A percentile compares a stretch with the other conserved stretches of the same genome.
Evolutionary conservation across 2,329 filamentous ascomycete genomes (phyloP).

Genomic region (Lasiodiplodia citricola): DNA sequence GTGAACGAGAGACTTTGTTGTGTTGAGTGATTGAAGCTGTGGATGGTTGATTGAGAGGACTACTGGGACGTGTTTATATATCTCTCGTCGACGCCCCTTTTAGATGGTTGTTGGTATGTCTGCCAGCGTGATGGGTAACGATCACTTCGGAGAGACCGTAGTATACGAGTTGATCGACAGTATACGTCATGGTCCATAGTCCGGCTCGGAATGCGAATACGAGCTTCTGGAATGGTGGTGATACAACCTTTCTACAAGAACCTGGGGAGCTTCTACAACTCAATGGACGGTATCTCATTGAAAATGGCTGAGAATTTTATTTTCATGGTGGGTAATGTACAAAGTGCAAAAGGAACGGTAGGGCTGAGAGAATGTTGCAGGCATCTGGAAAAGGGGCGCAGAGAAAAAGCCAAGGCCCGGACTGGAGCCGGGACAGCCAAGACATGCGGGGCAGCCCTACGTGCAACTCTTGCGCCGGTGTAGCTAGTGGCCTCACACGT

Average conservation of each 20-base stretch:
- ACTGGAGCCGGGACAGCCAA: background rate
- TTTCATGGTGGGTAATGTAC: background rate
- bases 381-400: background rate
- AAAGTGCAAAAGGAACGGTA: background rate
- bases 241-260: background rate
- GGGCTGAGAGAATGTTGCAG: background rate
- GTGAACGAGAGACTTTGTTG: background rate
- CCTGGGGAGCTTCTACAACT: background rate
- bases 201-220: background rate
- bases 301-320: background rate
- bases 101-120: background rate
- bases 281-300: too few species aligned
- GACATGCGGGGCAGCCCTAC: background rate
- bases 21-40: background rate
- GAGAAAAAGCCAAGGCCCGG: background rate
- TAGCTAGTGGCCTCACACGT: background rate
- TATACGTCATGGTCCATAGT: background rate
- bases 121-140: background rate
- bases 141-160: background rate
- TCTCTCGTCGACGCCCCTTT: background rate
- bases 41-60: background rate
- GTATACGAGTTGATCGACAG: slow-evolving; percentile 2
- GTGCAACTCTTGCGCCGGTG: background rate
- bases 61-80: background rate
- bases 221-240: background rate